phyloP scores from a whole-genome alignment of 2,329 filamentous ascomycete species.

The Fusarium pseudoanthophilum region DNA sequence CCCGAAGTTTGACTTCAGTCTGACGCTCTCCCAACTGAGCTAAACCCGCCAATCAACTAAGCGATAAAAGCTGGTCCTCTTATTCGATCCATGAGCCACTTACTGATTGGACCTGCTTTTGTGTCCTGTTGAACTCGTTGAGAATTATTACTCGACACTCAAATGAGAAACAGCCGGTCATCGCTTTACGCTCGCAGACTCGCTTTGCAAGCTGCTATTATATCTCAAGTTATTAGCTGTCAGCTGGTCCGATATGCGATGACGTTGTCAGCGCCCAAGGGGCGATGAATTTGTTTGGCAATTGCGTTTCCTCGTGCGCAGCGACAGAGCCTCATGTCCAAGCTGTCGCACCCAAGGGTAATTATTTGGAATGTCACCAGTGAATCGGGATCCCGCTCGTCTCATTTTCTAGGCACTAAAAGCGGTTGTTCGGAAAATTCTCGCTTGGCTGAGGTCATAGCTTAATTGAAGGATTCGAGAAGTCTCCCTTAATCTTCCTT shows the following conservation, averaged over 20 bases:
- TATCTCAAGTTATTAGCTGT: background rate
- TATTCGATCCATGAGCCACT: too few species aligned
- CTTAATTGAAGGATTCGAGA: background rate
- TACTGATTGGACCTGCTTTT: too few species aligned
- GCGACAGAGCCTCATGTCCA: background rate
- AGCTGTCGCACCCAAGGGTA: fast-evolving
- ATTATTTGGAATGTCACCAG: background rate
- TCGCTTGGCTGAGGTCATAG: background rate
- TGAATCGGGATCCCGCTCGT: background rate
- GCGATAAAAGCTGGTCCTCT: background rate
- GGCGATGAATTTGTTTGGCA: background rate
- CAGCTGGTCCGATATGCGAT: background rate
- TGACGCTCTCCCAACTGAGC: conserved; percentile 36
- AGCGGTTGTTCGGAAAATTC: background rate
- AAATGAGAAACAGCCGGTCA: background rate
- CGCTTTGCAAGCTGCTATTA: background rate
- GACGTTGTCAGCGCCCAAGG: background rate
- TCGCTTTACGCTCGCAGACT: background rate
- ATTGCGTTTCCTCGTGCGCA: background rate
- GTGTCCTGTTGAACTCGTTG: fast-evolving
- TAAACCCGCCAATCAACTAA: conserved; percentile 26
- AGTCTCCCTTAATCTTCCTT: background rate
- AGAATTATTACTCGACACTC: background rate
- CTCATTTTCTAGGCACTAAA: background rate
- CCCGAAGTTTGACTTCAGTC: conserved; percentile 29